Base-by-base conservation (phyloP, 208 protist genomes). In the Trypanosoma platydactyli region DNA sequence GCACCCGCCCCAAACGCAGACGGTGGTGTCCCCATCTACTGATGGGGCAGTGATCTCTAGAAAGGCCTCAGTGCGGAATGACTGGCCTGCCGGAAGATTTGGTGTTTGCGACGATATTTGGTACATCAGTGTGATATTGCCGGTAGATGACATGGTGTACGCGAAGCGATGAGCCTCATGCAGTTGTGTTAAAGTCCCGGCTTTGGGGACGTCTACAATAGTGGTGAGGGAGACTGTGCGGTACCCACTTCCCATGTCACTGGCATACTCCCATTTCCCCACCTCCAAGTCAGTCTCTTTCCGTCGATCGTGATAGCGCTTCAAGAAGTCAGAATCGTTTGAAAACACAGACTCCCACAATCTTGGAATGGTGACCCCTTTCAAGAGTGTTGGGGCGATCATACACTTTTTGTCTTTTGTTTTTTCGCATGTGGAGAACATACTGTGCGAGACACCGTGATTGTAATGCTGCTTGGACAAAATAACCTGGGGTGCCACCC, bases 91-190 rank as follows among this genome's bases (percentile, higher is more conserved):
- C 25, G 85, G 74, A 22, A 94, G 77, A 64, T 83, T 73, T 22
- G 88, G 88, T 0, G 85, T 94, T 55, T 94, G 83, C 12, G 85
- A 92, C 6, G 88, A 94, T 51, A 94, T 92, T 55, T 94, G 88
- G 56, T 90, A 91, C 16, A 83, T 60, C 0, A 94, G 59, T 57
- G 80, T 24, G n/a, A 84, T 63, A 63, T 73, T 73, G 13, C 73
- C 73, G 41, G 71, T 79, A 4, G 75, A 59, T 4, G 78, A 76
- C 22, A 24, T 81, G 35, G 69, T 35, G 73, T 89, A 92, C 18
- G 67, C 82, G 53, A 92, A 94, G 41, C 88, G 83, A 51, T 94
- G 88, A 5, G 77, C 88, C 66, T 94, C 81, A 71, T 92, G 80
- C 53, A 94, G 62, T 38, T 73, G 80, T 5, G 88, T 91, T n/a